phyloP scores from a whole-genome alignment of 495 filamentous ascomycete species.

The Hypoxylon fragiforme region DNA sequence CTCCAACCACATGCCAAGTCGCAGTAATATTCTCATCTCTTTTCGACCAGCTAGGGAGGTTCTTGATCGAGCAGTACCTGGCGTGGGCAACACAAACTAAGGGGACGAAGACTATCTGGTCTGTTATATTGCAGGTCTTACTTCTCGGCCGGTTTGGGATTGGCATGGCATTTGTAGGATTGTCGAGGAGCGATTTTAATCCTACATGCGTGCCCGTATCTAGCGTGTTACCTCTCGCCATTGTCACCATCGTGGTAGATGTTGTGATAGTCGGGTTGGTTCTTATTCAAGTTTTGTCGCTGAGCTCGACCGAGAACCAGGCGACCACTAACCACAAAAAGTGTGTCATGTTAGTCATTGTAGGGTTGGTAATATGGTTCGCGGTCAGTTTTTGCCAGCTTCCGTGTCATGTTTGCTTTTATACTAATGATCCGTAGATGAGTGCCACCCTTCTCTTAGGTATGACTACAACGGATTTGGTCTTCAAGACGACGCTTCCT shows the following conservation, averaged over 20 bases:
- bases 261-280: constrained; percentile 48
- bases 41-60: constrained; percentile 57
- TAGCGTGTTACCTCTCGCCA: constrained; percentile 46
- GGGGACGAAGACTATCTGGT: constrained; percentile 34
- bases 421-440: constrained; percentile 42
- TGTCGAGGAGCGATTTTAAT: constrained; percentile 52
- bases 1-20: constrained; percentile 51
- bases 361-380: constrained; percentile 54
- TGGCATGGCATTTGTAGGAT: constrained; percentile 53
- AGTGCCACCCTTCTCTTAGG: constrained; percentile 55
- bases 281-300: constrained; percentile 42
- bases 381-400: constrained; percentile 43
- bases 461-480: constrained; percentile 43
- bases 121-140: constrained; percentile 46
- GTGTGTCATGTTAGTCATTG: constrained; percentile 43
- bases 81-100: constrained; percentile 49
- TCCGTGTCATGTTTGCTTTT: not conserved
- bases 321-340: constrained; percentile 34
- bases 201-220: constrained; percentile 54
- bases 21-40: constrained; percentile 52
- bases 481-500: constrained; percentile 53
- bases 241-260: constrained; percentile 50
- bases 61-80: constrained; percentile 56
- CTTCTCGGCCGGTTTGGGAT: constrained; percentile 50
- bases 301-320: constrained; percentile 27